Conservation (phyloP, 306 rosid species). For the Sechiopsis laciniata region DNA sequence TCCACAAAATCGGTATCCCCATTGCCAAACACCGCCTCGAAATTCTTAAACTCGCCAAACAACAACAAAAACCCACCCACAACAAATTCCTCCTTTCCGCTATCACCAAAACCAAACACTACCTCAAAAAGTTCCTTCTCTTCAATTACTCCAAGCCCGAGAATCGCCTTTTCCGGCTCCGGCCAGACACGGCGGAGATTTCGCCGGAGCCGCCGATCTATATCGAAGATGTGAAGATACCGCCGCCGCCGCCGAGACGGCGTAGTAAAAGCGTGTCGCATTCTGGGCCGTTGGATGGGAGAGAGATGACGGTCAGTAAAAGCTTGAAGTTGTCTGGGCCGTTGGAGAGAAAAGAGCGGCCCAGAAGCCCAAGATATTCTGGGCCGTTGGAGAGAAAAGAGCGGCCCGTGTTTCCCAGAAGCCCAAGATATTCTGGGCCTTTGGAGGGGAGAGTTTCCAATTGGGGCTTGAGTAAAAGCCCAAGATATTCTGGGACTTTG, state of each 20-base stretch:
- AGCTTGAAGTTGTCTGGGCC: slow-evolving; percentile 55
- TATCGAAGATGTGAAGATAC: slow-evolving; percentile 29
- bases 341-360: slow-evolving; percentile 35
- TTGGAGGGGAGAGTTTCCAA: slow-evolving; percentile 28
- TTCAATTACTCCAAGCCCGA: slow-evolving; percentile 22
- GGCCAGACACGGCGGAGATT: background rate
- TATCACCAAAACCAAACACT: slow-evolving; percentile 41
- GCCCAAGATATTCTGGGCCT: slow-evolving; percentile 33
- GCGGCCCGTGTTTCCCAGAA: slow-evolving; percentile 25
- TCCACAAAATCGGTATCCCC: slow-evolving; percentile 79
- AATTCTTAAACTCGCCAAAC: slow-evolving; percentile 71
- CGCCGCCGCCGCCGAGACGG: slow-evolving; percentile 22
- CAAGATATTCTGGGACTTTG: slow-evolving; percentile 31
- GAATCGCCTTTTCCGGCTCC: background rate
- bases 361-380: slow-evolving; percentile 32
- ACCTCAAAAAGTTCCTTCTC: slow-evolving; percentile 33
- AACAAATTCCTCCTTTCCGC: slow-evolving; percentile 34
- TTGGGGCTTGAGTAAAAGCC: slow-evolving; percentile 25
- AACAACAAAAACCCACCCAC: slow-evolving; percentile 21
- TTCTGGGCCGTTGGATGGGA: slow-evolving; percentile 63
- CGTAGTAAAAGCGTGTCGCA: slow-evolving; percentile 19
- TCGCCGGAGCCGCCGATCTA: slow-evolving; percentile 26
- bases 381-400: slow-evolving; percentile 40
- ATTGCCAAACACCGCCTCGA: slow-evolving; percentile 88
- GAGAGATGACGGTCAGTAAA: slow-evolving; percentile 27